Percentiles rank a stretch among this genome's conserved stretches.
Conservation (phyloP, 495 filamentous ascomycete species). For the Penicillium egyptiacum region DNA sequence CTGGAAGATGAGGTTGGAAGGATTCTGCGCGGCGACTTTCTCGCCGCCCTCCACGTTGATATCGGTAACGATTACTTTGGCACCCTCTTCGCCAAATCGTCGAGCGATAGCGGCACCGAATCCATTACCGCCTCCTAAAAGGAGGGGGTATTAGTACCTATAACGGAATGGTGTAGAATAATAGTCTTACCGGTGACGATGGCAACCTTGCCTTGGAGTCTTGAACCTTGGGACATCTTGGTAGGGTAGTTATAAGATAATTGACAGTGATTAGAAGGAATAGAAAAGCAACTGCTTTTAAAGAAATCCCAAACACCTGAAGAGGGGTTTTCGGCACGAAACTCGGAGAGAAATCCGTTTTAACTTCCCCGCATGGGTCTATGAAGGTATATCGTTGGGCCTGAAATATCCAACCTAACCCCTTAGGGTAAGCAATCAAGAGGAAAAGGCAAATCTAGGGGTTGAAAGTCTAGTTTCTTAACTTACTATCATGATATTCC, state of each 20-base stretch:
- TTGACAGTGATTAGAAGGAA: neutral
- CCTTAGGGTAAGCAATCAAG: neutral
- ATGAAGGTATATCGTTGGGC: neutral
- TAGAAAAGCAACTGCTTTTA: neutral
- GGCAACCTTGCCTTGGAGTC: slow-evolving; percentile 84
- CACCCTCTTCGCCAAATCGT: slow-evolving; percentile 58
- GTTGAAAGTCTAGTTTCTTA: no score
- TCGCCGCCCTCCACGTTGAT: slow-evolving; percentile 55
- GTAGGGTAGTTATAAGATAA: neutral
- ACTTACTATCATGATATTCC: neutral
- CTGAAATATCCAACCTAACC: neutral
- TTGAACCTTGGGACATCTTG: slow-evolving; percentile 27
- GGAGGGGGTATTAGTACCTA: slow-evolving; percentile 17
- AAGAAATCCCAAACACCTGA: neutral
- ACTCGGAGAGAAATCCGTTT: slow-evolving; percentile 26
- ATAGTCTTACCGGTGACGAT: slow-evolving; percentile 72
- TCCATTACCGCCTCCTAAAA: slow-evolving; percentile 53
- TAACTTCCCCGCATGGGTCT: slow-evolving; percentile 22
- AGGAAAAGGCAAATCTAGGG: neutral
- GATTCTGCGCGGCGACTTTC: slow-evolving; percentile 44
- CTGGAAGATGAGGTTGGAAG: slow-evolving; percentile 44
- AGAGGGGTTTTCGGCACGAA: slow-evolving; percentile 13
- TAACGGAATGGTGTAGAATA: neutral
- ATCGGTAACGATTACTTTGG: slow-evolving; percentile 58
- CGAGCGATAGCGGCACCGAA: slow-evolving; percentile 59